phyloP scores from a whole-genome alignment of 352 stramenopile genomes.

The Phytopythium aichiense region DNA sequence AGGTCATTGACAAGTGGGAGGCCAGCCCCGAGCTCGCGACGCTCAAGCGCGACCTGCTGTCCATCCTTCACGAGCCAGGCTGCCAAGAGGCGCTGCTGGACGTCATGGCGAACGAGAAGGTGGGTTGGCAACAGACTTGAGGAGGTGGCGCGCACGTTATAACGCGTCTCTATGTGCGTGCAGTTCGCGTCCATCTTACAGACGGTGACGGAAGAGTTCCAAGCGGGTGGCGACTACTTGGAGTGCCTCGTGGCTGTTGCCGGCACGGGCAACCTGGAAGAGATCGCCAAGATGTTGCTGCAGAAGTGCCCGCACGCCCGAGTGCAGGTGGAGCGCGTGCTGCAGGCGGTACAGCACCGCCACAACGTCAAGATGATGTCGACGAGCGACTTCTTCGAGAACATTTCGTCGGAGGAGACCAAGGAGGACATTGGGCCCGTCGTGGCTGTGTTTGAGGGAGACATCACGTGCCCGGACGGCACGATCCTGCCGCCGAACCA shows the following conservation, averaged over 20 bases:
- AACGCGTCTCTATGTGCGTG: neutral
- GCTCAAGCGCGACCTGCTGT: conserved; percentile 71
- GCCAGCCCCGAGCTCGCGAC: conserved; percentile 44
- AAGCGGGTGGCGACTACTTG: conserved; percentile 49
- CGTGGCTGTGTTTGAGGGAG: conserved; percentile 83
- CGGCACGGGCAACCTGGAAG: conserved; percentile 48
- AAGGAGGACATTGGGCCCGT: conserved; percentile 64
- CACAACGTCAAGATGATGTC: conserved; percentile 70
- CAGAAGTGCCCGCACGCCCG: conserved; percentile 69
- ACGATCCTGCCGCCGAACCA: conserved; percentile 64
- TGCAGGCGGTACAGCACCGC: conserved; percentile 66
- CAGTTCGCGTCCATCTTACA: conserved; percentile 62
- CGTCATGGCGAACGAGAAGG: conserved; percentile 64
- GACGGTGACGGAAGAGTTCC: conserved; percentile 57
- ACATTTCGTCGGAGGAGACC: conserved; percentile 62
- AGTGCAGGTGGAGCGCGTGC: conserved; percentile 67
- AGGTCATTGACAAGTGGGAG: conserved; percentile 72
- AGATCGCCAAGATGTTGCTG: conserved; percentile 71
- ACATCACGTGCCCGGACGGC: conserved; percentile 83
- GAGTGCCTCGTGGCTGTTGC: conserved; percentile 49
- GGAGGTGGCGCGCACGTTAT: neutral
- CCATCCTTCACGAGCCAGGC: conserved; percentile 65
- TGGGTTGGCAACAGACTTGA: conserved; percentile 1
- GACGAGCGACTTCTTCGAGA: conserved; percentile 67
- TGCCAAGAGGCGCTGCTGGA: conserved; percentile 70